A percentile compares a stretch with the other conserved stretches of the same genome.
Evolutionary conservation across 129 eudicot genomes (phyloP).

Genomic region (Pittosporum tobira): DNA sequence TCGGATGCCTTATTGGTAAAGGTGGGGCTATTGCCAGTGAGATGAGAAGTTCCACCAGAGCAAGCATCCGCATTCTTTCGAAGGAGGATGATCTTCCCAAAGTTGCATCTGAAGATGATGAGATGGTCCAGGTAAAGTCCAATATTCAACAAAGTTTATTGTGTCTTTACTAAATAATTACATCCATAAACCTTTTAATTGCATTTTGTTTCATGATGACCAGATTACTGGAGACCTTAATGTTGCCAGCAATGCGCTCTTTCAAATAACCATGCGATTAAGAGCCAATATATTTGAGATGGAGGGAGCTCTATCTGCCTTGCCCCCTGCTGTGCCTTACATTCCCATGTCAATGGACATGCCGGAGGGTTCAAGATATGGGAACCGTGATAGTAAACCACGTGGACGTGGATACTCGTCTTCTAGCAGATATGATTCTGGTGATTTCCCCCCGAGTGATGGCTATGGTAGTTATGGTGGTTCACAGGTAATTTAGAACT

Average conservation of each 20-base stretch:
- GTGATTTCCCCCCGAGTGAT: conserved; percentile 26
- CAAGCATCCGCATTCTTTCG: conserved; percentile 70
- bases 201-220: neutral
- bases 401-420: conserved; percentile 58
- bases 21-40: conserved; percentile 73
- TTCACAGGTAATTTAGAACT: conserved; percentile 36
- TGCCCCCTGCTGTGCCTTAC: conserved; percentile 35
- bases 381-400: conserved; percentile 48
- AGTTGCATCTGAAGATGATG: conserved; percentile 81
- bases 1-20: conserved; percentile 84
- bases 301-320: conserved; percentile 43
- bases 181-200: neutral
- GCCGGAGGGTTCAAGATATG: conserved; percentile 37
- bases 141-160: neutral
- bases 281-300: conserved; percentile 63
- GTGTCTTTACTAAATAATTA: no score
- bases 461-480: conserved; percentile 36
- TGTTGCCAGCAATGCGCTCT: conserved; percentile 57
- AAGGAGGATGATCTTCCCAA: conserved; percentile 73
- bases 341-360: conserved; percentile 32
- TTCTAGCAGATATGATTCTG: conserved; percentile 46
- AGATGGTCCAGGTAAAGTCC: conserved; percentile 72
- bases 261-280: conserved; percentile 64
- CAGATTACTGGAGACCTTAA: conserved; percentile 79
- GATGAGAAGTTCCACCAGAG: conserved; percentile 73